Conservation (phyloP, 441 rosid genomes). For the Geranium incanum region DNA sequence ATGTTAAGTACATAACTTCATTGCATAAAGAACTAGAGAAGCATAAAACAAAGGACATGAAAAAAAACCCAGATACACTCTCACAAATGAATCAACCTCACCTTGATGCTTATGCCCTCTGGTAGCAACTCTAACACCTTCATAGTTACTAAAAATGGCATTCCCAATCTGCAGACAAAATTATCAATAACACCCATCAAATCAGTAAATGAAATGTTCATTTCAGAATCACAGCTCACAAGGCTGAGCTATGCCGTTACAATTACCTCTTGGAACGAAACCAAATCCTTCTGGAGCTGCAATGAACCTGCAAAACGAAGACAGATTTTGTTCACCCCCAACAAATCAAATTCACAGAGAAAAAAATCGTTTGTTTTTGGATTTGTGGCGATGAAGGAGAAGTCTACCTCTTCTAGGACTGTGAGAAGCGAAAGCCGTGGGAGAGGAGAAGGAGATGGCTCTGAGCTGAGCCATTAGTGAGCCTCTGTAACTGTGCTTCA, state of each 20-base stretch:
- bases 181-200: neutral
- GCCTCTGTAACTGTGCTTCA: neutral
- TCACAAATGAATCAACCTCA: constrained; percentile 11
- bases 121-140: constrained; percentile 14
- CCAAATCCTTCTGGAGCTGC: constrained; percentile 12
- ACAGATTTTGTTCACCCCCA: neutral
- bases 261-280: constrained; percentile 22
- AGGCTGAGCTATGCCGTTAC: neutral
- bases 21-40: neutral
- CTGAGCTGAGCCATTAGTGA: constrained; percentile 25
- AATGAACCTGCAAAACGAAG: constrained; percentile 16
- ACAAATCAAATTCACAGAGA: neutral
- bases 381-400: neutral
- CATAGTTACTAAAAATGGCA: constrained; percentile 16
- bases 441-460: constrained; percentile 19
- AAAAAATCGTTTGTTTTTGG: neutral
- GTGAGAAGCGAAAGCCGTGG: constrained; percentile 7
- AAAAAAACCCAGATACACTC: neutral
- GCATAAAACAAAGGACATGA: neutral
- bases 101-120: constrained; percentile 19
- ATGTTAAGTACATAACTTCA: neutral
- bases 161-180: constrained; percentile 23
- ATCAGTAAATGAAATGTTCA: neutral
- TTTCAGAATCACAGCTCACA: neutral
- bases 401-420: constrained; percentile 15